These are phyloP conservation scores for Gnetum montanum DNA, from an alignment of 75 land plant genomes.

Conservation along the genomic window DNA sequence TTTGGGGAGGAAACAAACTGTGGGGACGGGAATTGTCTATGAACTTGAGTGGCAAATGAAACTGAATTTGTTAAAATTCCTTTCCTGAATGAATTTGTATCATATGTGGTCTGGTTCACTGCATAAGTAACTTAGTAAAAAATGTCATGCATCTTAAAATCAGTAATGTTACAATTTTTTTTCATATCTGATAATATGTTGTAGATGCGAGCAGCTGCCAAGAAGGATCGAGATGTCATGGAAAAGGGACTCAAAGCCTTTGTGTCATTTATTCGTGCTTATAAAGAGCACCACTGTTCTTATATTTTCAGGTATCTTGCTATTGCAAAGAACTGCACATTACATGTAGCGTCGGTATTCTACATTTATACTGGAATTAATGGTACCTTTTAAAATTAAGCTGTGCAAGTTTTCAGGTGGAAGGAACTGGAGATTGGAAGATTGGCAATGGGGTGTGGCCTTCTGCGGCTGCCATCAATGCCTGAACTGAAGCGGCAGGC, in stretches of 20 bases:
- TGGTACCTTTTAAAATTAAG: too few relatives aligned
- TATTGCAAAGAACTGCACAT: not conserved
- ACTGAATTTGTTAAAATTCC: not conserved
- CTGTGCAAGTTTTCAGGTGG: slow-evolving; percentile 80
- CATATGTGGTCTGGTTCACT: not conserved
- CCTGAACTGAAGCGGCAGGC: slow-evolving; percentile 82
- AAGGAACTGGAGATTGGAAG: slow-evolving; percentile 92
- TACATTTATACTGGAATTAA: not conserved
- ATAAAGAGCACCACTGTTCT: slow-evolving; percentile 97
- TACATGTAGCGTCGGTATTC: not conserved
- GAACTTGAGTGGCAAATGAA: too few relatives aligned
- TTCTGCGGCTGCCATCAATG: slow-evolving; percentile 89
- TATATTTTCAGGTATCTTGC: slow-evolving; percentile 78
- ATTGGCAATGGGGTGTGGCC: slow-evolving; percentile 89
- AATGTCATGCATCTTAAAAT: too few relatives aligned
- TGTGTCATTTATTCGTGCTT: slow-evolving; percentile 96
- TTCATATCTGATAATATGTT: not conserved
- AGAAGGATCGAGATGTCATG: slow-evolving; percentile 88
- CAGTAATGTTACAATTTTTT: not conserved
- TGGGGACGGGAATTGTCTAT: too few relatives aligned
- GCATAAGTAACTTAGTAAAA: too few relatives aligned
- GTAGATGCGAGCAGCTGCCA: slow-evolving; percentile 83
- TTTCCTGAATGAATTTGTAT: not conserved
- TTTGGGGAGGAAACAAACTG: too few relatives aligned
- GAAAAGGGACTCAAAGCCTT: slow-evolving; percentile 92